Conservation (phyloP, 2,329 filamentous ascomycete species). For the Phoma sp. region DNA sequence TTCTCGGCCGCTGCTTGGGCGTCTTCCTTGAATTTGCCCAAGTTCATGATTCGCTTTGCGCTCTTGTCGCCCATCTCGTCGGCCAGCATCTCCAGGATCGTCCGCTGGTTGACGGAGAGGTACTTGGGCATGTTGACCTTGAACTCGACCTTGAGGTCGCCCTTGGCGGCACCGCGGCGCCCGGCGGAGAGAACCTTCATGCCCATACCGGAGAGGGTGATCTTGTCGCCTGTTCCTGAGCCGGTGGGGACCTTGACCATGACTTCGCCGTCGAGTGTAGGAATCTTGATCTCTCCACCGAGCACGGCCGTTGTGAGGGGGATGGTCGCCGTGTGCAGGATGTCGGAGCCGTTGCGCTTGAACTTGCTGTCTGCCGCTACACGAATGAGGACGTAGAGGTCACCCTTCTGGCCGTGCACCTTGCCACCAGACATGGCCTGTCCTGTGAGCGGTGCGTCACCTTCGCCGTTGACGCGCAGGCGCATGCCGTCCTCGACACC, state of each 20-base stretch:
- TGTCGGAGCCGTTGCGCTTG: conserved; percentile 83
- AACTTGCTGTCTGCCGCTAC: conserved; percentile 93
- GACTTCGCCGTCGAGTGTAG: conserved; percentile 88
- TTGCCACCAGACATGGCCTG: conserved; percentile 68
- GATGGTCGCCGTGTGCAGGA: conserved; percentile 89
- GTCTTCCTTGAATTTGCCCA: conserved; percentile 58
- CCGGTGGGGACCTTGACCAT: conserved; percentile 91
- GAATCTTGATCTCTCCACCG: conserved; percentile 87
- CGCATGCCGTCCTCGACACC: conserved; percentile 98
- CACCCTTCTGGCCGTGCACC: conserved; percentile 73
- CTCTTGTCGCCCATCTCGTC: conserved; percentile 95
- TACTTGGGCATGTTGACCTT: conserved; percentile 96
- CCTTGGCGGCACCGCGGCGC: conserved; percentile 68
- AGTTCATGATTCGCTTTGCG: conserved; percentile 91
- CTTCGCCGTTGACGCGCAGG: conserved; percentile 82
- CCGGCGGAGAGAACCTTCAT: conserved; percentile 79
- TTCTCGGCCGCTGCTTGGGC: conserved; percentile 23
- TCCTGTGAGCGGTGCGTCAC: conserved; percentile 83
- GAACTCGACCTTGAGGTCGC: conserved; percentile 93
- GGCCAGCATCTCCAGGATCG: conserved; percentile 92
- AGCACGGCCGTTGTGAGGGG: conserved; percentile 92
- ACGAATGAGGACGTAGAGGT: conserved; percentile 89
- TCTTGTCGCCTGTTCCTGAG: conserved; percentile 89
- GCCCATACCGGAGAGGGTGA: conserved; percentile 88
- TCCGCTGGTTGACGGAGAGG: conserved; percentile 87